A percentile compares a stretch with the other conserved stretches of the same genome.
Conservation (phyloP, 805 yeast genomes). For the Lachancea meyersii region DNA sequence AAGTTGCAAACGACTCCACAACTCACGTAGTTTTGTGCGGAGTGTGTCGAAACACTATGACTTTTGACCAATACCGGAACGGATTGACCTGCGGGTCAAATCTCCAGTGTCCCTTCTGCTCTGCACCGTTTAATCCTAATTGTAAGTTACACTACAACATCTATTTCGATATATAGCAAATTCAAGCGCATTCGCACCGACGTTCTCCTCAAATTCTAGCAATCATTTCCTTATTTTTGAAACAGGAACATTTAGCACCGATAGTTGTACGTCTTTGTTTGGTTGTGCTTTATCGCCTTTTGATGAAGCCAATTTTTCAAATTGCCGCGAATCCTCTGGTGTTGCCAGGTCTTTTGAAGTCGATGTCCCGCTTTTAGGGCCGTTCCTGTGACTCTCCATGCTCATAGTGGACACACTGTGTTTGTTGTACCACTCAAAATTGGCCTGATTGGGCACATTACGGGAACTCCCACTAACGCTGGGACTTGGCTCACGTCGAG, state of each 20-base stretch:
- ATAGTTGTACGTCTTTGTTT: constrained; percentile 15
- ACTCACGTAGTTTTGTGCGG: constrained; percentile 27
- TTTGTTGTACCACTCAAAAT: not conserved
- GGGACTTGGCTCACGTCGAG: constrained; percentile 1
- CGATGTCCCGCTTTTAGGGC: not conserved
- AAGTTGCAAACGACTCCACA: constrained; percentile 6
- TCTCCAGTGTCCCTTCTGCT: constrained; percentile 22
- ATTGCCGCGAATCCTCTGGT: not conserved
- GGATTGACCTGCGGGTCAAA: not conserved
- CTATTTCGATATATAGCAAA: constrained; percentile 19
- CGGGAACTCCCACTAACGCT: constrained; percentile 3
- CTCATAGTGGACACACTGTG: not conserved
- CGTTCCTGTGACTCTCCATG: not conserved
- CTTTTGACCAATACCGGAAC: constrained; percentile 21
- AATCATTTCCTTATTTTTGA: constrained; percentile 22
- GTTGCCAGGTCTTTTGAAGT: not conserved
- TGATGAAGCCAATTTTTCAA: not conserved
- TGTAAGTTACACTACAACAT: constrained; percentile 30
- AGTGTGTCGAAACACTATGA: constrained; percentile 23
- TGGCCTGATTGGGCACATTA: not conserved
- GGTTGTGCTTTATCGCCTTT: not conserved
- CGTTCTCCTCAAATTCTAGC: not conserved
- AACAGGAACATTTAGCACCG: constrained; percentile 27
- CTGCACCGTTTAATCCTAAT: constrained; percentile 27
- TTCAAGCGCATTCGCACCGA: not conserved